A percentile compares a stretch with the other conserved stretches of the same genome.
Conservation (phyloP, 2,329 filamentous ascomycete genomes). For the Venturia oleaginea region DNA sequence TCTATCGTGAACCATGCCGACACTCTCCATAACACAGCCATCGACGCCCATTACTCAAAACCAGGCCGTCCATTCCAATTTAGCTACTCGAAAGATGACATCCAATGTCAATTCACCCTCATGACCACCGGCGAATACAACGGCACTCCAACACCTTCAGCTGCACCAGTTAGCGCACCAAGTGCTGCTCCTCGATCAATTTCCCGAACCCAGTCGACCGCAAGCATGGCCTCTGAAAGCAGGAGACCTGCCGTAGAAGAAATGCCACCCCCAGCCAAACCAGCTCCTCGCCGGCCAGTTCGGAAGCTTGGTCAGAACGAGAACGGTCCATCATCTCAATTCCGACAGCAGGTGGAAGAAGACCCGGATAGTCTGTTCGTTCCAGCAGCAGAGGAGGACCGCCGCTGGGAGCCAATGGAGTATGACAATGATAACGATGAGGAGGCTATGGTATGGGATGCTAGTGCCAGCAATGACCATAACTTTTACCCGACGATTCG, state of each 20-base stretch:
- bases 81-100: conserved; percentile 57
- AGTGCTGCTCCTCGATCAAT: neutral
- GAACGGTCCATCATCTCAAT: conserved; percentile 20
- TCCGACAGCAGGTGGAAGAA: conserved; percentile 33
- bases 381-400: conserved; percentile 56
- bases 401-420: conserved; percentile 62
- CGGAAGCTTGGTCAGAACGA: conserved; percentile 20
- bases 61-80: conserved; percentile 66
- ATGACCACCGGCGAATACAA: conserved; percentile 67
- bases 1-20: conserved; percentile 70
- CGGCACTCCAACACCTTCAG: conserved; percentile 24
- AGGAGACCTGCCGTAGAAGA: conserved; percentile 21
- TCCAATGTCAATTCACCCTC: conserved; percentile 67
- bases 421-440: conserved; percentile 55
- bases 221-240: conserved; percentile 17
- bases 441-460: conserved; percentile 65
- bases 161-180: conserved; percentile 40
- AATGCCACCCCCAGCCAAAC: conserved; percentile 35
- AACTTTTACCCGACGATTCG: conserved; percentile 35
- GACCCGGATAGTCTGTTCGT: conserved; percentile 63
- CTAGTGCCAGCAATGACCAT: conserved; percentile 47
- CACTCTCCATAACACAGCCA: conserved; percentile 50
- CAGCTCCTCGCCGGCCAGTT: conserved; percentile 23
- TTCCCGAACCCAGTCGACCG: conserved; percentile 17
- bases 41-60: conserved; percentile 61